Percentiles rank a stretch among this genome's conserved stretches.
Evolutionary conservation across 2,329 filamentous ascomycete genomes (phyloP).

Genomic region (Trichoderma semiorbis): DNA sequence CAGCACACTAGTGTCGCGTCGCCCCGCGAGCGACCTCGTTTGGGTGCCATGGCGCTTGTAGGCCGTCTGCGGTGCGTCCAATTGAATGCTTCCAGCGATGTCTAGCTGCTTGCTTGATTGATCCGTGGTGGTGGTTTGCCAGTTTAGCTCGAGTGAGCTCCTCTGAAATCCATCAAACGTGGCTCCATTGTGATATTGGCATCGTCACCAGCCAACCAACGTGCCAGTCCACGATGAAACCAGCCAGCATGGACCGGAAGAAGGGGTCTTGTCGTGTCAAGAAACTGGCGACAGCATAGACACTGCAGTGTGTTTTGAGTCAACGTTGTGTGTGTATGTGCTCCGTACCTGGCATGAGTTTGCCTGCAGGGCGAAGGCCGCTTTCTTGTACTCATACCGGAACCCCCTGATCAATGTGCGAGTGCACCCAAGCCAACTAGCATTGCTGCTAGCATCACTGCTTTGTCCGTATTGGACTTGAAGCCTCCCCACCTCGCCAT

Average conservation of each 20-base stretch:
- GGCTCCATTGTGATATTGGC: not conserved
- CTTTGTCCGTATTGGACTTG: constrained; percentile 1
- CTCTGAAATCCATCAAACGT: constrained; percentile 14
- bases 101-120: constrained; percentile 2
- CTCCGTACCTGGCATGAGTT: not conserved
- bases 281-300: not conserved
- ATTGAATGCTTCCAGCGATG: constrained; percentile 10
- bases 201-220: not conserved
- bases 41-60: constrained; percentile 7
- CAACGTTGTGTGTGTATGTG: not conserved
- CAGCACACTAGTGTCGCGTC: constrained; percentile 4
- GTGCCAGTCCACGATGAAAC: not conserved
- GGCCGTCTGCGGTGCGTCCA: not conserved
- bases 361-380: constrained; percentile 9
- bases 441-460: not conserved
- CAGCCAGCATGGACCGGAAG: not conserved
- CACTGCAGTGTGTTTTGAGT: not conserved
- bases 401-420: not conserved
- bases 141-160: not conserved
- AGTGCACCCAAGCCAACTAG: constrained; percentile 6
- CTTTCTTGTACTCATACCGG: not conserved
- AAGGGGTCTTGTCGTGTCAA: not conserved
- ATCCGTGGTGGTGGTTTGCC: not conserved
- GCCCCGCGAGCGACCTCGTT: not conserved
- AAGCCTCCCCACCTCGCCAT: constrained; percentile 21